phyloP scores from a whole-genome alignment of 768 basidiomycete genomes.

The Lactifluus echinatus region DNA sequence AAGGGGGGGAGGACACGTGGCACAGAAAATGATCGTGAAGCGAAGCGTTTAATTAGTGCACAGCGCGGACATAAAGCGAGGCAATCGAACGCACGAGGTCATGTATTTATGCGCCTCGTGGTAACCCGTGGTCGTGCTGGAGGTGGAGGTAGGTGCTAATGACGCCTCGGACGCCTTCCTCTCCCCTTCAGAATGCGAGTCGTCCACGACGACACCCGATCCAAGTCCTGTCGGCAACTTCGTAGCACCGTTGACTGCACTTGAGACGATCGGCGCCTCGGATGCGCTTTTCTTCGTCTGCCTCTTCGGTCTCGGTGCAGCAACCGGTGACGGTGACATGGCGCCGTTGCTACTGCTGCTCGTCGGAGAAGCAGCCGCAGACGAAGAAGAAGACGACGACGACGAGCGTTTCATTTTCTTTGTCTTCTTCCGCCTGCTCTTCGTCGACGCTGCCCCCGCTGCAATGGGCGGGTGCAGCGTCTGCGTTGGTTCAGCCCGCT shows the following conservation, averaged over 20 bases:
- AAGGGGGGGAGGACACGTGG: background rate
- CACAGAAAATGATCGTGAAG: background rate
- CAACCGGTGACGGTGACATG: background rate
- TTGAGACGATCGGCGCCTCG: background rate
- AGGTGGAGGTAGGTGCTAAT: background rate
- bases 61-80: background rate
- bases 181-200: constrained; percentile 38
- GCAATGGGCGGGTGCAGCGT: background rate
- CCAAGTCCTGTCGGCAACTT: constrained; percentile 25
- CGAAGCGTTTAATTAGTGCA: background rate
- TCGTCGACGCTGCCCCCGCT: too few species aligned
- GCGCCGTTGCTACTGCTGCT: background rate
- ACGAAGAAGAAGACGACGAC: background rate
- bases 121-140: constrained; percentile 29
- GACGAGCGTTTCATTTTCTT: background rate
- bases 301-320: background rate
- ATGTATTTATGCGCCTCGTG: constrained; percentile 54
- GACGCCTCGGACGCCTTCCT: constrained; percentile 20
- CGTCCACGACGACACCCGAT: constrained; percentile 41
- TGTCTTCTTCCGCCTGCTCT: background rate
- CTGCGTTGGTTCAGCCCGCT: constrained; percentile 1
- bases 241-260: background rate
- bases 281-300: background rate
- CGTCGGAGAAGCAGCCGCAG: too few species aligned
- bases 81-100: constrained; percentile 41